Evolutionary conservation across 371 early-diverging fungal genomes (phyloP), one percentile per base, ranked within the genome.

Genomic region (Mucor circinelloides): DNA sequence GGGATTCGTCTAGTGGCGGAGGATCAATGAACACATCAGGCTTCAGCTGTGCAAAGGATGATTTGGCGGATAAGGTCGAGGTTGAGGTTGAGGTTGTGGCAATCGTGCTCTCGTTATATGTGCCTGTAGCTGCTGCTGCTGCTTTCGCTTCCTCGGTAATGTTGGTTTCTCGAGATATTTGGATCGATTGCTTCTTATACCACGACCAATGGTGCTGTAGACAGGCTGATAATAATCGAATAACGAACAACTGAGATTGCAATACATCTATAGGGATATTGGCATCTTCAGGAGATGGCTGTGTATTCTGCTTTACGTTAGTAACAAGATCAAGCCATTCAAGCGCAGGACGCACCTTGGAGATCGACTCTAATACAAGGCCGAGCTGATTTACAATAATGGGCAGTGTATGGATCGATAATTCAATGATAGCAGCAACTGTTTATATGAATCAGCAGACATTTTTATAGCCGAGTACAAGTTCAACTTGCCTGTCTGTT

Each of bases 181-280:
- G 77, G 31, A 55, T 65, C 64, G 58, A 64, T 8, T 69, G 70
- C 34, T 87, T 85, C 46, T 86, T 82, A 75, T 86, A 85, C 60
- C 81, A 85, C 57, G 83, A 80, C 92, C 92, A 92, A 68, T 89
- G 86, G 46, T 87, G 87, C 38, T 87, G 86, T 79, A 91, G 81
- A 73, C 93, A 94, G 27, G 89, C 87, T 23, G 88, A 88, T 57
- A 93, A 63, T 54, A 93, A 71, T 63, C 87, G 80, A 56, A 94
- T 75, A 17, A 93, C 71, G 73, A 90, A 91, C 17, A 91, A 75
- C 71, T 94, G 94, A 30, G 91, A 89, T 63, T 90, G 89, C 48
- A 92, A 69, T 38, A 87, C 78, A 62, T 91, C 89, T 52, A 74
- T 63, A 9, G 89, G 86, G 21, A 87, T 72, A 64, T 75, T 71